A percentile compares a stretch with the other conserved stretches of the same genome.
Conservation (phyloP, 2,329 filamentous ascomycete genomes). For the Cercospora berteroae region DNA sequence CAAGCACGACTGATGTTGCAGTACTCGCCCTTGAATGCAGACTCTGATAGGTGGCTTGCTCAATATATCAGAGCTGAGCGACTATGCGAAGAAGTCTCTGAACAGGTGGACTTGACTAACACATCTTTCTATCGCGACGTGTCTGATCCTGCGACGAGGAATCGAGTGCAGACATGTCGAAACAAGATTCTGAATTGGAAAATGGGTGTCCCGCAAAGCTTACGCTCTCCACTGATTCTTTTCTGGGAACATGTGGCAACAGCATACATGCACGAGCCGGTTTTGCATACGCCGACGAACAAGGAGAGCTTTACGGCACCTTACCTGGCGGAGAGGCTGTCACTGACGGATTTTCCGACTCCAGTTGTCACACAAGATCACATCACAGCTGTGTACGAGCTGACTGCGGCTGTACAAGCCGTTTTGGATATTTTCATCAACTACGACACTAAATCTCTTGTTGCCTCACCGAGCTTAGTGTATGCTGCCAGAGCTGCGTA, state of each 20-base stretch:
- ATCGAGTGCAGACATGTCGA: constrained; percentile 25
- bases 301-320: constrained; percentile 34
- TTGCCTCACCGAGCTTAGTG: constrained; percentile 28
- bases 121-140: constrained; percentile 20
- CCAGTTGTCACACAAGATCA: constrained; percentile 29
- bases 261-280: constrained; percentile 32
- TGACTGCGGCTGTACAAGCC: constrained; percentile 26
- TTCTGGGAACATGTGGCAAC: constrained; percentile 32
- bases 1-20: constrained; percentile 27
- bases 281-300: constrained; percentile 35
- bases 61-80: constrained; percentile 31
- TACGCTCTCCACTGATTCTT: constrained; percentile 21
- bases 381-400: constrained; percentile 27
- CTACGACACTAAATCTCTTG: constrained; percentile 17
- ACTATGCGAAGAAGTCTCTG: constrained; percentile 28
- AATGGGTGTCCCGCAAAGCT: constrained; percentile 23
- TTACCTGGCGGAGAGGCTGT: constrained; percentile 32
- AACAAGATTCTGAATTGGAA: constrained; percentile 30
- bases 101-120: constrained; percentile 23
- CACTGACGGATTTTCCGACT: constrained; percentile 31
- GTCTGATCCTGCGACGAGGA: constrained; percentile 23
- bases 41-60: constrained; percentile 26
- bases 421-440: constrained; percentile 26
- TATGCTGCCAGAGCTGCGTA: constrained; percentile 29
- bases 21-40: constrained; percentile 14